Evolutionary conservation across 352 stramenopile genomes (phyloP).

Genomic region (Globisporangium carolinianum): DNA sequence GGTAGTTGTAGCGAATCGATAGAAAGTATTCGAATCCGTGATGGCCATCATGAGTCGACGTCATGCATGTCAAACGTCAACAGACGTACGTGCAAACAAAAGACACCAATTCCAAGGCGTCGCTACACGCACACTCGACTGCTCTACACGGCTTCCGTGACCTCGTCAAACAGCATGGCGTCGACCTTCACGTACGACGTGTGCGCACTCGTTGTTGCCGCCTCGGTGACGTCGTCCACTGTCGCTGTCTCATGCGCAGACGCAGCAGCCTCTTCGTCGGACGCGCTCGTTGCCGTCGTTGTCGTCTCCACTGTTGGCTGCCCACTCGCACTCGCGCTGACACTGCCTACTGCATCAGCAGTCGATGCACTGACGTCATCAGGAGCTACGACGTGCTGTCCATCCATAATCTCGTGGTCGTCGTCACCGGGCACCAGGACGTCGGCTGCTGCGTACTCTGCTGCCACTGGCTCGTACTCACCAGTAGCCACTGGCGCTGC

Average conservation of each 20-base stretch:
- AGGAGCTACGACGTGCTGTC: not conserved
- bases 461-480: not conserved
- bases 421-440: not conserved
- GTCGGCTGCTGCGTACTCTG: not conserved
- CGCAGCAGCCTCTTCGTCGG: not conserved
- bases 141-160: conserved; percentile 40
- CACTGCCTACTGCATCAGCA: not conserved
- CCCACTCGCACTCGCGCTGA: too few species aligned
- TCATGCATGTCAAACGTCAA: not conserved
- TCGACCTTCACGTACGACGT: conserved; percentile 32
- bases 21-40: too few species aligned
- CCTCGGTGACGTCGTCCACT: not conserved
- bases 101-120: too few species aligned
- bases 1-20: too few species aligned
- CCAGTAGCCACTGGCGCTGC: too few species aligned
- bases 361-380: not conserved
- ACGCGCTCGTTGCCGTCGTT: not conserved
- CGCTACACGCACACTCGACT: too few species aligned
- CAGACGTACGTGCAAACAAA: too few species aligned
- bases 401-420: not conserved
- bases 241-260: not conserved
- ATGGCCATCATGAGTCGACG: too few species aligned
- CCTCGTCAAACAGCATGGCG: conserved; percentile 49
- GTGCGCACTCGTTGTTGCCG: not conserved
- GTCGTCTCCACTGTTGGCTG: not conserved